Conservation (phyloP, 2,329 filamentous ascomycete species). For the Cephalotrichum gorgonifer region DNA sequence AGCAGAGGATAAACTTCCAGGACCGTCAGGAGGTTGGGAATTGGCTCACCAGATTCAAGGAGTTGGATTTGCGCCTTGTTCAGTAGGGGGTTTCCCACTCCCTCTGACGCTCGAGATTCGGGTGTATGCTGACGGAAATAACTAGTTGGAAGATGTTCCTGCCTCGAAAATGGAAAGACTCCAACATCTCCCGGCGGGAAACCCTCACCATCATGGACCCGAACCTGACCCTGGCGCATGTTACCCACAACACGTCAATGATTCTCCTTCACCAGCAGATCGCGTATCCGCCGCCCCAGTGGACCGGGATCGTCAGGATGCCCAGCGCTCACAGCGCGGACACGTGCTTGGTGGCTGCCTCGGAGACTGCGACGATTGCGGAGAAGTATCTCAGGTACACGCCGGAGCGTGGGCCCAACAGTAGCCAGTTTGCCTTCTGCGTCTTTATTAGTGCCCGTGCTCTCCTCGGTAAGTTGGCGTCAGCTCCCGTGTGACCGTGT, state of each 20-base stretch:
- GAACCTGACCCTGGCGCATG: slow-evolving; percentile 36
- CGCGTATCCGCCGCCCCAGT: slow-evolving; percentile 25
- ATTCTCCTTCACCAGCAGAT: slow-evolving; percentile 38
- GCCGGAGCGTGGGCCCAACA: slow-evolving; percentile 14
- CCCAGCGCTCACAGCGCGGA: slow-evolving; percentile 35
- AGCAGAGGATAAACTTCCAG: slow-evolving; percentile 27
- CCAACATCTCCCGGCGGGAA: slow-evolving; percentile 15
- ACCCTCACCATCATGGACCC: slow-evolving; percentile 28
- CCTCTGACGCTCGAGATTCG: not conserved
- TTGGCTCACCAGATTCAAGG: slow-evolving; percentile 36
- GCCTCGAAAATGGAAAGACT: slow-evolving; percentile 30
- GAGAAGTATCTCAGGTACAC: slow-evolving; percentile 32
- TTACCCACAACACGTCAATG: slow-evolving; percentile 38
- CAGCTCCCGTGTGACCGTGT: too few relatives aligned
- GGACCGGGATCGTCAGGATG: slow-evolving; percentile 20
- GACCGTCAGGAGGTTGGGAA: slow-evolving; percentile 27
- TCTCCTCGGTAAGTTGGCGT: slow-evolving; percentile 20
- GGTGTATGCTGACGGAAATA: not conserved
- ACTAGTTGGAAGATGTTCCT: slow-evolving; percentile 33
- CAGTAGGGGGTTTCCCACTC: slow-evolving; percentile 16
- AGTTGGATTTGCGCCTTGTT: slow-evolving; percentile 32
- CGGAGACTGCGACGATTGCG: slow-evolving; percentile 33
- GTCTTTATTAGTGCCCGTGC: slow-evolving; percentile 33
- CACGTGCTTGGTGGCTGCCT: slow-evolving; percentile 33
- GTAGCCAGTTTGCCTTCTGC: slow-evolving; percentile 33